Evolutionary conservation across 192 early-diverging fungal species (phyloP).

Genomic region (Geranomyces variabilis): DNA sequence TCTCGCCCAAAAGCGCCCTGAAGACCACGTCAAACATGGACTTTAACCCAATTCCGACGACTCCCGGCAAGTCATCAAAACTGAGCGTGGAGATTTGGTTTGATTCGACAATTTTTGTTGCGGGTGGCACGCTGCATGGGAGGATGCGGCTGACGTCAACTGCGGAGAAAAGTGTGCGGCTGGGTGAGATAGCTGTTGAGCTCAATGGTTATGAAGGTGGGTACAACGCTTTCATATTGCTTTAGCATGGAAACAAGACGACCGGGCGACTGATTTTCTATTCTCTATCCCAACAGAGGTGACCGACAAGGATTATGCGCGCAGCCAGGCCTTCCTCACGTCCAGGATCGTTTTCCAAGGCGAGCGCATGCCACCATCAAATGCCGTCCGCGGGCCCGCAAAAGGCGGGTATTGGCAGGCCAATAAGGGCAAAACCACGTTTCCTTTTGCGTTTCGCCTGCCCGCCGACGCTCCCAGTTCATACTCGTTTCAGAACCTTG

Average conservation of each 20-base stretch:
- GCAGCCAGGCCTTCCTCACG: constrained; percentile 56
- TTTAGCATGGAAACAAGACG: not conserved
- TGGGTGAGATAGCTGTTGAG: constrained; percentile 69
- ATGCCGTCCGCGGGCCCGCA: constrained; percentile 59
- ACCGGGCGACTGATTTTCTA: constrained; percentile 4
- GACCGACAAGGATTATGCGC: constrained; percentile 44
- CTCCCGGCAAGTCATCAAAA: constrained; percentile 61
- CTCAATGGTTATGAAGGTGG: constrained; percentile 66
- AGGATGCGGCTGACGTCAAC: constrained; percentile 55
- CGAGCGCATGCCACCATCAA: constrained; percentile 54
- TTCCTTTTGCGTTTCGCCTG: constrained; percentile 66
- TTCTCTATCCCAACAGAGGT: constrained; percentile 21
- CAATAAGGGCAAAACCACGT: constrained; percentile 67
- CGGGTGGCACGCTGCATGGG: constrained; percentile 60
- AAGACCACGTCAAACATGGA: constrained; percentile 41
- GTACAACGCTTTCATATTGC: not conserved
- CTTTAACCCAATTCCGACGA: constrained; percentile 59
- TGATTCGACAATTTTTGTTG: constrained; percentile 63
- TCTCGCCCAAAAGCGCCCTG: constrained; percentile 11
- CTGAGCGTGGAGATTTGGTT: constrained; percentile 60
- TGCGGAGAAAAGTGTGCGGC: constrained; percentile 48
- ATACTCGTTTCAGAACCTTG: constrained; percentile 50
- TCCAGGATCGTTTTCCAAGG: constrained; percentile 63
- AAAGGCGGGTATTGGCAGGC: constrained; percentile 62
- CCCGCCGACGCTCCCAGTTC: constrained; percentile 65